Base-by-base conservation (phyloP, 352 stramenopile species). In the Globisporangium nagaii region DNA sequence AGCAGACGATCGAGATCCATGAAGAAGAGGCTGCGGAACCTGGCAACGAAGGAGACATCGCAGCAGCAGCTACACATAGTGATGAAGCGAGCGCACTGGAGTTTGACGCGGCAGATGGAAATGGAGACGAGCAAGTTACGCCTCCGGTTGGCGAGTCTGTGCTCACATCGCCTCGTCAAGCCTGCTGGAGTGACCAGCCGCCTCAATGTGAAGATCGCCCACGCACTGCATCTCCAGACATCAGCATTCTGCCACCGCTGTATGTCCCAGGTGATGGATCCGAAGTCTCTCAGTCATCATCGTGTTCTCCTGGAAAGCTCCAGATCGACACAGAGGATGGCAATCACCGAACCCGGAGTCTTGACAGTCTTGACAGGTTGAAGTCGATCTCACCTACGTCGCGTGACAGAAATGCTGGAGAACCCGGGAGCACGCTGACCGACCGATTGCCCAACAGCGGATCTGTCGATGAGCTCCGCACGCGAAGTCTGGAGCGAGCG, bases 1-100 rank as follows among this genome's bases (percentile, higher is more conserved):
- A 42, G 17, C 34, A 45, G 10, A 55, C 28, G n/a, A 32, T 58
- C n/a, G 51, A 58, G 28, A 50, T 58, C 22, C 39, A 50, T 8
- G 35, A 55, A 25, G 24, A 42, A 10, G 50, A 57, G 39, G 40
- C n/a, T 1, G 25, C 20, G 13, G 7, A 48, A 9, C 15, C 12
- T 31, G n/a, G n/a, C n/a, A n/a, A n/a, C n/a, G 50, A 28, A 34
- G 32, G 37, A 19, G 34, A 43, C 43, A 49, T 4, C 12, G 17
- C 15, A 25, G n/a, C 24, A 25, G 47, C 12, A 20, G 11, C 6
- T 20, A 17, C 25, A 25, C n/a, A n/a, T n/a, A 7, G 17, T 19
- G 25, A 48, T 25, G 51, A 58, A 24, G n/a, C 11, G 12, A 22
- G 5, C 7, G 1, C 17, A 36, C 15, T 12, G 43, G 25, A n/a